phyloP scores from a whole-genome alignment of 352 stramenopile species.

The Thraustochytrium sp. region DNA sequence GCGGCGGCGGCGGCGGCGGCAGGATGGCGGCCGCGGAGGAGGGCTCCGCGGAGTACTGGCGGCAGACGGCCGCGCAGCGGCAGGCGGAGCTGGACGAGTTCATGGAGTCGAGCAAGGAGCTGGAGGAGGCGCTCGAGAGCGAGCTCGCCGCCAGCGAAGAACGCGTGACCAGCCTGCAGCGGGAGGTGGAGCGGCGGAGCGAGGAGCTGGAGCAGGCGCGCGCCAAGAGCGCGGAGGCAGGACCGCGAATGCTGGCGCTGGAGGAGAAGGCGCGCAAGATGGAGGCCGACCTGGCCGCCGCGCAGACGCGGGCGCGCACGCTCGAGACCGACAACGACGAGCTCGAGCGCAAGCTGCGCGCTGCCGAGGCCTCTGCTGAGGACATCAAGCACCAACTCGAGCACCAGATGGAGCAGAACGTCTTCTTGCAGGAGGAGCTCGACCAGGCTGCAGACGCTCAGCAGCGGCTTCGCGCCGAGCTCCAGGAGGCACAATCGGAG shows the following conservation, averaged over 20 bases:
- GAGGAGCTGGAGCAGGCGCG: neutral
- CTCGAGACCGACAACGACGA: conserved; percentile 35
- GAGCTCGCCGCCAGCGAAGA: neutral
- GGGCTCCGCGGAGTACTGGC: conserved; percentile 22
- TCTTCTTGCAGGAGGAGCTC: conserved; percentile 10
- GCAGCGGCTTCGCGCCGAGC: neutral
- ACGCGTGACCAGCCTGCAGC: neutral
- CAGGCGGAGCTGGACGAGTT: conserved; percentile 32
- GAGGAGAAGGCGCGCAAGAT: neutral
- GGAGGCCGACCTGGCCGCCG: neutral
- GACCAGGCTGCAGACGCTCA: neutral
- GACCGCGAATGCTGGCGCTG: neutral
- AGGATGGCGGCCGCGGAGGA: no score
- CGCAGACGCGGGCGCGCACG: neutral
- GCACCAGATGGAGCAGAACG: conserved; percentile 6
- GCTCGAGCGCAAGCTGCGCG: conserved; percentile 7
- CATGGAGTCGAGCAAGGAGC: conserved; percentile 21
- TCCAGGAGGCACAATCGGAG: neutral
- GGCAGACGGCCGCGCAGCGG: neutral
- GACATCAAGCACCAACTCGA: conserved; percentile 11
- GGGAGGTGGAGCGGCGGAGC: neutral
- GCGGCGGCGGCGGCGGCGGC: no score
- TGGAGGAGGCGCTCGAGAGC: conserved; percentile 20
- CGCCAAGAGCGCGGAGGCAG: neutral
- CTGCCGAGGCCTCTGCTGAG: neutral